phyloP scores from a whole-genome alignment of 345 rosid species.

The Sapria himalayana region DNA sequence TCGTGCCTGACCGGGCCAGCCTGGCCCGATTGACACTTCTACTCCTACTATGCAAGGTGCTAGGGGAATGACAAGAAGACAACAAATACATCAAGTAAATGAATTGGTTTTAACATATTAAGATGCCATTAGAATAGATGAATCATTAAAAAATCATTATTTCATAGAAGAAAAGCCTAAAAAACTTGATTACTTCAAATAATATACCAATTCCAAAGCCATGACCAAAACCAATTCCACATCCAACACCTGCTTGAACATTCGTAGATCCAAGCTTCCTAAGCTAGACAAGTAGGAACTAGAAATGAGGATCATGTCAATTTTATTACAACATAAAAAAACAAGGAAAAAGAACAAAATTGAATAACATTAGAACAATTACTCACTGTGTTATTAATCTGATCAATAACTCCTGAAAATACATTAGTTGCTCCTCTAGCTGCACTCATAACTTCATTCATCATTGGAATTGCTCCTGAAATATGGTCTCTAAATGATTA shows the following conservation, averaged over 20 bases:
- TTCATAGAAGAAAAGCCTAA: no score
- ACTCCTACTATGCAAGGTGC: no score
- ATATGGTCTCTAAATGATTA: no score
- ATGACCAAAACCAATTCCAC: constrained; percentile 70
- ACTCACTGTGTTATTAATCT: constrained; percentile 51
- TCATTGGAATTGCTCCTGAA: constrained; percentile 64
- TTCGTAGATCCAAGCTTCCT: constrained; percentile 42
- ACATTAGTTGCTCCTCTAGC: constrained; percentile 85
- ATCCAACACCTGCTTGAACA: constrained; percentile 44
- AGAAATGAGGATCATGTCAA: constrained; percentile 5
- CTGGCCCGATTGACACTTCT: no score
- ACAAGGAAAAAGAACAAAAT: constrained; percentile 1
- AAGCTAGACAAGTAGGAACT: constrained; percentile 15
- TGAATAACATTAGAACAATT: constrained; percentile 4
- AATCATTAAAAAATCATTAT: no score
- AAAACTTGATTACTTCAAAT: no score
- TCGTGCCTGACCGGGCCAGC: no score
- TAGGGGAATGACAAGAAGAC: no score
- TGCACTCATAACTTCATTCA: constrained; percentile 69
- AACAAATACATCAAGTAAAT: no score
- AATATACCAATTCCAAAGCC: constrained; percentile 56
- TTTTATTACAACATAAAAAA: not conserved
- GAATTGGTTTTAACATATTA: no score
- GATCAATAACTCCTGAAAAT: constrained; percentile 59
- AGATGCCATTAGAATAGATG: no score